Conservation (phyloP, 495 filamentous ascomycete genomes). For the Copromyces sp. region DNA sequence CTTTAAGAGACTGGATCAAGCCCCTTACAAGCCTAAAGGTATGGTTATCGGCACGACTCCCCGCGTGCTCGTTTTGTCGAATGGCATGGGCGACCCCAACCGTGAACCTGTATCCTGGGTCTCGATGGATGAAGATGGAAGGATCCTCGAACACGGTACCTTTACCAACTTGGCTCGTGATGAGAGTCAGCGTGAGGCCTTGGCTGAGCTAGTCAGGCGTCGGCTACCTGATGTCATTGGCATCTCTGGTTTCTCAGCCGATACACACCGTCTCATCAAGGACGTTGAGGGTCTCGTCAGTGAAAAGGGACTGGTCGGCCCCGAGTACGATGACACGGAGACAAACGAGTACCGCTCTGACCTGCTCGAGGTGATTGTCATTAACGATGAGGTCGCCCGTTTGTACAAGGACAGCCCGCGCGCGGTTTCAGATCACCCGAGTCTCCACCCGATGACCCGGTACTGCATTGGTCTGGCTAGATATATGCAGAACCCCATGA, state of each 20-base stretch:
- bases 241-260: conserved; percentile 80
- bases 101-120: conserved; percentile 80
- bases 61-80: conserved; percentile 75
- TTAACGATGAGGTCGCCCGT: conserved; percentile 92
- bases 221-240: conserved; percentile 83
- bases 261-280: conserved; percentile 74
- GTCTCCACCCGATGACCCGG: conserved; percentile 58
- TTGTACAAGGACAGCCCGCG: conserved; percentile 85
- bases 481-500: conserved; percentile 89
- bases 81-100: conserved; percentile 63
- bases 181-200: conserved; percentile 49
- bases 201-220: conserved; percentile 63
- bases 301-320: conserved; percentile 60
- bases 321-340: conserved; percentile 57
- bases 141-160: conserved; percentile 78
- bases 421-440: conserved; percentile 72
- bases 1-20: conserved; percentile 81
- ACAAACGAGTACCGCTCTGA: conserved; percentile 57
- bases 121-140: conserved; percentile 86
- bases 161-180: conserved; percentile 70
- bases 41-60: conserved; percentile 81
- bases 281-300: conserved; percentile 66
- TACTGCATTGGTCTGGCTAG: conserved; percentile 84
- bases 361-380: conserved; percentile 72
- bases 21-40: conserved; percentile 91